A percentile compares a stretch with the other conserved stretches of the same genome.
These are phyloP conservation scores for Croton setiger DNA, from an alignment of 441 rosid species.

Conservation along the genomic window DNA sequence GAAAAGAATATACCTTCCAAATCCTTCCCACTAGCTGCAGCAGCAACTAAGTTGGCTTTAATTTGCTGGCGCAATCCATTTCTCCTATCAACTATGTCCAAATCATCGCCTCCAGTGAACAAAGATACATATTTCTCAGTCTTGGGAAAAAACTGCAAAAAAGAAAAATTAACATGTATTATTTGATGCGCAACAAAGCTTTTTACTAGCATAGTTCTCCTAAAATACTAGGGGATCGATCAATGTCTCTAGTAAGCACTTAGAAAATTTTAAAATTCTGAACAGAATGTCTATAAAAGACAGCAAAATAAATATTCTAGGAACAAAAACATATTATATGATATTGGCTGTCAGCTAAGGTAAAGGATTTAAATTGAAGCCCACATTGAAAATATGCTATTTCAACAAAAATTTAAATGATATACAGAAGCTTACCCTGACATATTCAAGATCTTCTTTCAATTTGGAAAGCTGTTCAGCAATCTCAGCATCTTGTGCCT, in stretches of 20 bases:
- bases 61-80: constrained; percentile 87
- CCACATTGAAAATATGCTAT: no score
- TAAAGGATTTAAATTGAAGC: no score
- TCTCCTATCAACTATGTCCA: constrained; percentile 66
- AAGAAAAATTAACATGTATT: not conserved
- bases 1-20: constrained; percentile 66
- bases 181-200: not conserved
- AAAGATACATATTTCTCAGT: constrained; percentile 92
- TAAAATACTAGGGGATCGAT: not conserved
- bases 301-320: not conserved
- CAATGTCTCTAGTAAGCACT: not conserved
- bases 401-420: no score
- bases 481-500: constrained; percentile 58
- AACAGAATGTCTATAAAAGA: not conserved
- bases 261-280: not conserved
- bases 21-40: constrained; percentile 96
- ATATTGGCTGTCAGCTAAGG: no score
- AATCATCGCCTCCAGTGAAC: constrained; percentile 73
- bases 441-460: constrained; percentile 98
- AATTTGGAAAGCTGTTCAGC: constrained; percentile 69
- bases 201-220: constrained; percentile 1
- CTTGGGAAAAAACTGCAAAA: constrained; percentile 89
- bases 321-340: not conserved
- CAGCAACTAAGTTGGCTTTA: constrained; percentile 83
- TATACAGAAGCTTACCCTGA: constrained; percentile 52